Evolutionary conservation across 176 grass and related monocot genomes (phyloP).

Genomic region (Eleusine indica): DNA sequence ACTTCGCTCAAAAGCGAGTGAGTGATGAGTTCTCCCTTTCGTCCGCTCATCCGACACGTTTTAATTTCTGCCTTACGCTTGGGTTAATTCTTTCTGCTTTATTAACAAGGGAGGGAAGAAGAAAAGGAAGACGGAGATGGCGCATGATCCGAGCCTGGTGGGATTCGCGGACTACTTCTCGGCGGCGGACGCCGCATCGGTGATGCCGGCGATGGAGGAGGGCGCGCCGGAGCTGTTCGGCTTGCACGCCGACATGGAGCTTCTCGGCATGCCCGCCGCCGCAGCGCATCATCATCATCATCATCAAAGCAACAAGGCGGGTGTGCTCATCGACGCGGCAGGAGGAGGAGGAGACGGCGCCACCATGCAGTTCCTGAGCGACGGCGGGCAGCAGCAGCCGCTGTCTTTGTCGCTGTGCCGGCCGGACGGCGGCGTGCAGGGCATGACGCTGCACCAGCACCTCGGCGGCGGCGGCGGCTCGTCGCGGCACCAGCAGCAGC

Average conservation of each 20-base stretch:
- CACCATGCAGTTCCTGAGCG: slow-evolving; percentile 51
- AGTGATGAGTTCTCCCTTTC: slow-evolving; percentile 36
- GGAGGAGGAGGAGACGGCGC: neutral
- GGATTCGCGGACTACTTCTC: slow-evolving; percentile 67
- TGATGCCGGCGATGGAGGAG: slow-evolving; percentile 55
- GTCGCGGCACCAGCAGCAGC: slow-evolving; percentile 48
- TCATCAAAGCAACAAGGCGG: slow-evolving; percentile 28
- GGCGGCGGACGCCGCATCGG: slow-evolving; percentile 28
- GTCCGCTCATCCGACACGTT: neutral
- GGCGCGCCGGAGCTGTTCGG: slow-evolving; percentile 64
- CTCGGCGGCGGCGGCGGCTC: slow-evolving; percentile 41
- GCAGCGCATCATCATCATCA: neutral
- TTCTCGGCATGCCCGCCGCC: slow-evolving; percentile 58
- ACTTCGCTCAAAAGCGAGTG: slow-evolving; percentile 41
- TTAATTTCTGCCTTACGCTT: neutral
- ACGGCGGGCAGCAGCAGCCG: slow-evolving; percentile 43
- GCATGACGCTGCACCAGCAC: slow-evolving; percentile 46
- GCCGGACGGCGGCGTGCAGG: slow-evolving; percentile 6
- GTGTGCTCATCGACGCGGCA: slow-evolving; percentile 22
- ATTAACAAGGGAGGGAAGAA: neutral
- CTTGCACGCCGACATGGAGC: slow-evolving; percentile 68
- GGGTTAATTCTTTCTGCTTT: slow-evolving; percentile 1
- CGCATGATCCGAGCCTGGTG: slow-evolving; percentile 63
- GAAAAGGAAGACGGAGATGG: slow-evolving; percentile 41
- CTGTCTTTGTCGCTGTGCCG: slow-evolving; percentile 53